Base-by-base conservation (phyloP, 257 asterid species). In the Rauvolfia tetraphylla region DNA sequence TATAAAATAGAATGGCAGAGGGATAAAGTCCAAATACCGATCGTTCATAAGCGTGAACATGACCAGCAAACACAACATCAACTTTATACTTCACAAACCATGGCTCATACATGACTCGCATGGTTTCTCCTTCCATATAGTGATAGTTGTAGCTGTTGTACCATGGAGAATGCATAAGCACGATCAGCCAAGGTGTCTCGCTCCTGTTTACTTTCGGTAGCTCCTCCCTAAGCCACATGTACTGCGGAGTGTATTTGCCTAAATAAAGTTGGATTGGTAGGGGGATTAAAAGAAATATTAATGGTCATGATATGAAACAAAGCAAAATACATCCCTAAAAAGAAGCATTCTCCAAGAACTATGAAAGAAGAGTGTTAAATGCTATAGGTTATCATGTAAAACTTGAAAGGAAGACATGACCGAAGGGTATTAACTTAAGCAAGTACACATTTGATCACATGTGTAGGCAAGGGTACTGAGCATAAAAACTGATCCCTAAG, bases 61-160 rank as follows among this genome's bases (percentile, higher is more conserved):
- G 99, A 74, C 99, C 99, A 2, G 99, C 85, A 76, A 91, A 91
- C 31, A 95, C 98, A 31, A 95, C 66, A 68, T 95, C 99, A 53
- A 95, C 99, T 81, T 91, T 91, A 89, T 89, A 69, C 84, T 89
- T 2, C 15, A 95, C 96, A 53, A 95, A 85, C 96, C 91, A 91
- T 0, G 87, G 81, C 80, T 92, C 98, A 12, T 33, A 95, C 95
- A 89, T 86, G 49, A 92, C 97, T 81, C 99, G 84, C 98, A 95
- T 92, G 71, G 90, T 85, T 84, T 95, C 99, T n/a, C 98, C 99
- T 87, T 95, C 99, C 95, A 95, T 86, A 65, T 72, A 90, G 89
- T 92, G 98, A 80, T 88, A 87, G 51, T 76, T 77, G 84, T 92
- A 87, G 92, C 98, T 95, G 81, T 95, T 92, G 86, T 95, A 95